Base-by-base conservation (phyloP, 192 early-diverging fungal species). In the Coemansia sp. region DNA sequence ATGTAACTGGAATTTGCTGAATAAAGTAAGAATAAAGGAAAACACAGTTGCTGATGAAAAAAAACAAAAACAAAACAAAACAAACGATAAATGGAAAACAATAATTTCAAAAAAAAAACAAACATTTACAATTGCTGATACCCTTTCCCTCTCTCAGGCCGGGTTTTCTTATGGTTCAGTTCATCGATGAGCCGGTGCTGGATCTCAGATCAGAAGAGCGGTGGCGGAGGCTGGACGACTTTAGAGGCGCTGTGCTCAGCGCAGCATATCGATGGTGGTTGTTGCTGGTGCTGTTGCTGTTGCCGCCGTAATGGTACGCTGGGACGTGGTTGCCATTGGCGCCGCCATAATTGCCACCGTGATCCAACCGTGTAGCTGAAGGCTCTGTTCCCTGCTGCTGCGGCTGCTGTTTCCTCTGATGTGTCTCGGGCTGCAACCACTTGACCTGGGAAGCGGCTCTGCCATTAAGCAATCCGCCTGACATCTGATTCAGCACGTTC, bases 211-310 rank as follows among this genome's bases (percentile, higher is more conserved):
- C 79, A 0, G 79, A 82, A 5, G 67, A 41, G 41, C 70, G 71
- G 58, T 82, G 73, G 40, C 79, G 79, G 39, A 82, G 68, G 16
- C 65, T 64, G 26, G 79, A 82, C 5, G 79, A 74, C n/a, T 70
- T 82, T 23, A 74, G 59, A 18, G 79, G 79, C 6, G 68, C 60
- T 0, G 79, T 41, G 18, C 60, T 70, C 40, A 75, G 39, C 5
- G 69, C 69, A 39, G 63, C 21, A 57, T 58, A 52, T 41, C 70
- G 59, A 45, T 76, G 75, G 9, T 48, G 44, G 44, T 76, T 69
- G 61, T 60, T 67, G 42, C 64, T 57, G 38, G 63, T 49, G 58
- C 50, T 61, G 61, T 1, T 48, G 47, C 47, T 48, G 6, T 15
- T 48, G 32, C 32, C 32, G 32, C 32, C 4, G 32, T 32, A 32